Base-by-base conservation (phyloP, 2,329 filamentous ascomycete species). In the Curvularia spicifera region DNA sequence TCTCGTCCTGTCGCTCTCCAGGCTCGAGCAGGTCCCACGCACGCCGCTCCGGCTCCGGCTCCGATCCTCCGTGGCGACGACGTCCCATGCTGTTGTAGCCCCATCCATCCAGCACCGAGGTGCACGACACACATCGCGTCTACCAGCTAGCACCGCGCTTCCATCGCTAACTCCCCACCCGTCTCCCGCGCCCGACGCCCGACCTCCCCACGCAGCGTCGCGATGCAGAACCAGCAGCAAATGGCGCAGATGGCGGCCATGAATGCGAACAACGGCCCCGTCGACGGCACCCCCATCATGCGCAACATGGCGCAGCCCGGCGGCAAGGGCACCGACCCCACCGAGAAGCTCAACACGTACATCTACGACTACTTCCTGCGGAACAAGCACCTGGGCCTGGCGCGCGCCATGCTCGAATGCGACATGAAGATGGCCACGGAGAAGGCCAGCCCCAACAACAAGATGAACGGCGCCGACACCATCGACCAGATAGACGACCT, bases 281-380 rank as follows among this genome's bases (percentile, higher is more conserved):
- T 89, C 56, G 88, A 87, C 66, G 84, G 83, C 70, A 81, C 81
- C 72, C 84, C 84, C 72, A 88, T 89, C 84, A 89, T 89, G 87
- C 87, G 85, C 73, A 88, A 87, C 72, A 74, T 69, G 75, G 71
- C 67, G 64, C 80, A 71, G 26, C 74, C 72, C 75, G 63, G 63
- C 49, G 61, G 60, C 42, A 54, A 49, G 29, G 51, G 46, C 52
- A 63, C 57, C 33, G 75, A 79, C 59, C 77, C 78, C 60, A 72
- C 78, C 63, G 85, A 83, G 48, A 79, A 87, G 59, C 84, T 95
- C 51, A 93, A 94, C 79, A 94, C 91, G 20, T 93, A 93, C 76
- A 95, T 95, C 66, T 95, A 94, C 83, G 91, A 95, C 73, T 94
- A 95, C 76, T 94, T 98, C 65, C 82, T 97, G 66, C 91, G 91